Base-by-base conservation (phyloP, 371 early-diverging fungal genomes). In the Thermomucor indicae-seudaticae region DNA sequence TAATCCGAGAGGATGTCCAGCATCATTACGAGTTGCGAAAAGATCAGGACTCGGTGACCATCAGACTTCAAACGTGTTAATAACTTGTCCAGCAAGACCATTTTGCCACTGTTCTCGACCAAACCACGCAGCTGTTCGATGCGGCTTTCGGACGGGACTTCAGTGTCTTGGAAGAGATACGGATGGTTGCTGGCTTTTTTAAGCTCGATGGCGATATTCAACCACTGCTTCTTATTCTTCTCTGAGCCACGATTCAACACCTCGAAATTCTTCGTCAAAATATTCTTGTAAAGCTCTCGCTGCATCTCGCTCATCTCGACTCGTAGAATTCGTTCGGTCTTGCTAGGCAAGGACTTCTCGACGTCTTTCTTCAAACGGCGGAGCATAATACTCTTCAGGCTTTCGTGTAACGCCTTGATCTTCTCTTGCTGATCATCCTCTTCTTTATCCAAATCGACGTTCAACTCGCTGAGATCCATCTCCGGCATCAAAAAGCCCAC, bases 131-230 rank as follows among this genome's bases (percentile, higher is more conserved):
- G 69, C 50, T 84, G 85, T 6, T 89, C 92, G 16, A 88, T 83
- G 11, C 84, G 79, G 45, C 75, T 72, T 2, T 67, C 72, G 14
- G 83, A 78, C 20, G 63, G 57, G 14, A 74, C 66, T 73, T 98
- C 98, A 3, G 93, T 93, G 45, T 91, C 89, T 10, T 90, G 89
- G 39, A 99, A 90, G 38, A 99, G 71, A 65, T 89, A 99, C 1
- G 99, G 99, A 66, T 99, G 99, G 64, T 99, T 99, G 55, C 96
- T 91, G 43, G 95, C 97, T 66, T 99, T 99, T 66, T 99, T 94
- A 28, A 99, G 84, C 80, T 96, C 95, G 64, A 93, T 96, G 43
- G 95, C 90, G 42, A 97, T 90, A 63, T 98, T 98, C 20, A 92
- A 79, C 79, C 93, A 84, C 58, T 89, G 93, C 73, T 90, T 81